Conservation (phyloP, 2,329 filamentous ascomycete species). For the Hymenoscyphus infarciens region DNA sequence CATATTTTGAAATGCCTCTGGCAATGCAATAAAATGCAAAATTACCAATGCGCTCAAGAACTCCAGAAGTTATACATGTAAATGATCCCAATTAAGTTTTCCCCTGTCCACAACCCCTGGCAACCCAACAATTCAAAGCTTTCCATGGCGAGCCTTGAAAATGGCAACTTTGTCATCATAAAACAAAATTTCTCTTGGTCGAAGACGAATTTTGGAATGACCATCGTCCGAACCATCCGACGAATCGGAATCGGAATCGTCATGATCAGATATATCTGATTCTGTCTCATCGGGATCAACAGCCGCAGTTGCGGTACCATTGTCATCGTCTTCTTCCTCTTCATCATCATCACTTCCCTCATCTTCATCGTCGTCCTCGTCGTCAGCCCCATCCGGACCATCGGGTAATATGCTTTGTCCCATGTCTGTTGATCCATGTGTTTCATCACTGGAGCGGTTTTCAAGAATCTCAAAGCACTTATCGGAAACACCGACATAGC, state of each 20-base stretch:
- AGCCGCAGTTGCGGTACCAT: slow-evolving; percentile 32
- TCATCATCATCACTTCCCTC: slow-evolving; percentile 48
- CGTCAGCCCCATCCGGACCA: slow-evolving; percentile 37
- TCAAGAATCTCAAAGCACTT: slow-evolving; percentile 85
- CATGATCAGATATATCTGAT: slow-evolving; percentile 39
- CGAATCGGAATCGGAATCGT: slow-evolving; percentile 48
- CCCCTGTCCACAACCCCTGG: background rate
- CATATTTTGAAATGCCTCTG: slow-evolving; percentile 1
- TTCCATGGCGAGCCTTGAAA: slow-evolving; percentile 62
- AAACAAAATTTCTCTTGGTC: slow-evolving; percentile 74
- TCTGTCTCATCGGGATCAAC: slow-evolving; percentile 38
- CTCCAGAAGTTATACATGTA: slow-evolving; percentile 5
- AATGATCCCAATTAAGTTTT: slow-evolving; percentile 2
- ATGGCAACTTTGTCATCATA: slow-evolving; percentile 81
- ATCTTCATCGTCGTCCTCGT: slow-evolving; percentile 43
- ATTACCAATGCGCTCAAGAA: slow-evolving; percentile 4
- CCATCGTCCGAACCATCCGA: slow-evolving; percentile 46
- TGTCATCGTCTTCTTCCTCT: slow-evolving; percentile 41
- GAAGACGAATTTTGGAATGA: slow-evolving; percentile 46
- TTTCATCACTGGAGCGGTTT: slow-evolving; percentile 46
- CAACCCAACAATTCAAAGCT: slow-evolving; percentile 18
- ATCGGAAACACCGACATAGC: slow-evolving; percentile 70
- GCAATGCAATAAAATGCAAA: slow-evolving; percentile 1
- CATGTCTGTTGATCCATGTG: slow-evolving; percentile 29
- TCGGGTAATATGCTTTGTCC: background rate